Base-by-base conservation (phyloP, 306 rosid species). In the Trichosanthes cucumerina region DNA sequence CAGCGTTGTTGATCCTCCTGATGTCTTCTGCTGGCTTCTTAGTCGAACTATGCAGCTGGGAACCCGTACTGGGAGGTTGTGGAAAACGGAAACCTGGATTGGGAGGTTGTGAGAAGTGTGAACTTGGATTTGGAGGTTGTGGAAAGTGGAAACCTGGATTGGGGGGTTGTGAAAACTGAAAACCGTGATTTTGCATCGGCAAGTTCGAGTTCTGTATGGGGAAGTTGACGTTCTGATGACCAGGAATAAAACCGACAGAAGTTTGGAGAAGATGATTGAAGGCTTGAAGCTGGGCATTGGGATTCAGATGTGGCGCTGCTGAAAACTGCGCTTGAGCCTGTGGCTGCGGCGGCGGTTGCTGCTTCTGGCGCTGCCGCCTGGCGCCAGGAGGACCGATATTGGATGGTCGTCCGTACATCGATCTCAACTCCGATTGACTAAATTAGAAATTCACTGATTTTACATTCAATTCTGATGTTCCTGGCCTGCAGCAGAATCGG, bases 401-500 rank as follows among this genome's bases (percentile, higher is more conserved):
- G 16, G 50, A 36, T 2, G 71, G 85, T 6, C 52, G 83, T 14
- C 87, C 84, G 81, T 82, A 80, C 94, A 91, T 91, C 1, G 86
- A 50, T 79, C 79, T 80, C 43, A 62, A 24, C 15, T 16, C 41
- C 54, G 38, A 50, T 70, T 19, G 28, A 13, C 14, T 11, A 33
- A 24, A 57, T 24, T 19, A 44, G 4, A 15, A 58, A 1, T 43
- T 58, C n/a, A 43, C 24, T 47, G 41, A 4, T 28, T 72, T 24
- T 7, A 26, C 59, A 47, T 24, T 72, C 36, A 16, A 7, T 72
- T 9, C 1, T 18, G n/a, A 1, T 34, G 13, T 12, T 36, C 36
- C 23, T 15, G 23, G 14, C n/a, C 59, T 26, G 41, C 0, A 23
- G 6, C 38, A 44, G 38, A 43, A 24, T 24, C 56, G 39, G 38